phyloP scores from a whole-genome alignment of 768 basidiomycete species.

The Crepidotus variabilis region DNA sequence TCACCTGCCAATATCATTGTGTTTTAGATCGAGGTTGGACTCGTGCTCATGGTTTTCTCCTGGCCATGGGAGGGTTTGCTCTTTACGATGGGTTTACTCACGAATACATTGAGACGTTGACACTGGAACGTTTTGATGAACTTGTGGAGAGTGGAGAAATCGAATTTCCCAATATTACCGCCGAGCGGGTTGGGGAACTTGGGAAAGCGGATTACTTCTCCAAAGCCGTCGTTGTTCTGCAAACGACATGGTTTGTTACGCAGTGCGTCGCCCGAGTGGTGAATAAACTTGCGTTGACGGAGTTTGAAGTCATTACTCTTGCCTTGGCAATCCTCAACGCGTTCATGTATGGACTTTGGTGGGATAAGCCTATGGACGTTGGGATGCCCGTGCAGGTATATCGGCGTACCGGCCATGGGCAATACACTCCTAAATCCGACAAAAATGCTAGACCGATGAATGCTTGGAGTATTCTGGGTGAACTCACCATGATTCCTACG shows the following conservation, averaged over 20 bases:
- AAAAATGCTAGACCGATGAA: no score
- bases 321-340: constrained; percentile 25
- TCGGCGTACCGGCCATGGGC: not conserved
- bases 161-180: not conserved
- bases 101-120: not conserved
- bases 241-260: constrained; percentile 26
- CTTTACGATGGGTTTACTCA: not conserved
- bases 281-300: constrained; percentile 21
- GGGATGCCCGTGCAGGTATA: not conserved
- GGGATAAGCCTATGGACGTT: constrained; percentile 31
- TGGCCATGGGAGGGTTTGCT: not conserved
- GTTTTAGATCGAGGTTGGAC: not conserved
- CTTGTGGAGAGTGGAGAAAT: not conserved
- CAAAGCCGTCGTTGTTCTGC: not conserved
- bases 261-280: constrained; percentile 20
- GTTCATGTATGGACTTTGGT: constrained; percentile 29
- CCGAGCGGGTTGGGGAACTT: not conserved
- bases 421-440: not conserved
- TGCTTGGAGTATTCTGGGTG: not conserved
- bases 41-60: not conserved
- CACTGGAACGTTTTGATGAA: not conserved
- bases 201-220: not conserved
- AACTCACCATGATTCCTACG: not conserved
- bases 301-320: constrained; percentile 30
- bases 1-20: not conserved